phyloP scores from a whole-genome alignment of 2,329 filamentous ascomycete genomes.

The Colletotrichum higginsianum region DNA sequence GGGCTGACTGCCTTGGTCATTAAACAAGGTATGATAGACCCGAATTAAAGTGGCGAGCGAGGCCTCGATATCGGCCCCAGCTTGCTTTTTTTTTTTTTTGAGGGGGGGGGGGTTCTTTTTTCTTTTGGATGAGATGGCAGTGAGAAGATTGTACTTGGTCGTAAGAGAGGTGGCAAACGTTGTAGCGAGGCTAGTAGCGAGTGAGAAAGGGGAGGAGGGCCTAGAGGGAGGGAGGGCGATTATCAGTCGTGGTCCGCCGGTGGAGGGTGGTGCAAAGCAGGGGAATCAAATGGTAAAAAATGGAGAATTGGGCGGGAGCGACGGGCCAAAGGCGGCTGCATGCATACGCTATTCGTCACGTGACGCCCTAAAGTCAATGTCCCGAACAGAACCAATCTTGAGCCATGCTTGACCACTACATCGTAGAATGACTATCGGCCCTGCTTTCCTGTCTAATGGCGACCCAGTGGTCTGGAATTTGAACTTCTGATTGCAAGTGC shows the following conservation, averaged over 20 bases:
- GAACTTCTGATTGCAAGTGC: neutral
- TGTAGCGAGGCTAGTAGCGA: neutral
- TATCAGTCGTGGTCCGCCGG: constrained; percentile 10
- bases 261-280: constrained; percentile 33
- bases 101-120: no score
- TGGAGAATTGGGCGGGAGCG: constrained; percentile 37
- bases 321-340: constrained; percentile 41
- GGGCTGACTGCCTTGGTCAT: no score
- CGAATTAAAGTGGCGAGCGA: no score
- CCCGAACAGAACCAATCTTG: constrained; percentile 1
- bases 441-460: neutral
- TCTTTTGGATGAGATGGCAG: no score
- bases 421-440: neutral
- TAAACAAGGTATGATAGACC: no score
- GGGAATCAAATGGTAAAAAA: constrained; percentile 38
- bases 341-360: constrained; percentile 37
- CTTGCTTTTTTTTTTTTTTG: no score
- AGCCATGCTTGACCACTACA: neutral
- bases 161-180: neutral
- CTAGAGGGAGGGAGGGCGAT: neutral
- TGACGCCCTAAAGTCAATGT: constrained; percentile 36
- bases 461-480: constrained; percentile 7
- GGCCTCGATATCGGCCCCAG: no score
- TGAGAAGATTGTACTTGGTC: no score
- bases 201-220: no score